A percentile compares a stretch with the other conserved stretches of the same genome.
phyloP scores from a whole-genome alignment of 73 alveolate species.

The Diophrys sp. region DNA sequence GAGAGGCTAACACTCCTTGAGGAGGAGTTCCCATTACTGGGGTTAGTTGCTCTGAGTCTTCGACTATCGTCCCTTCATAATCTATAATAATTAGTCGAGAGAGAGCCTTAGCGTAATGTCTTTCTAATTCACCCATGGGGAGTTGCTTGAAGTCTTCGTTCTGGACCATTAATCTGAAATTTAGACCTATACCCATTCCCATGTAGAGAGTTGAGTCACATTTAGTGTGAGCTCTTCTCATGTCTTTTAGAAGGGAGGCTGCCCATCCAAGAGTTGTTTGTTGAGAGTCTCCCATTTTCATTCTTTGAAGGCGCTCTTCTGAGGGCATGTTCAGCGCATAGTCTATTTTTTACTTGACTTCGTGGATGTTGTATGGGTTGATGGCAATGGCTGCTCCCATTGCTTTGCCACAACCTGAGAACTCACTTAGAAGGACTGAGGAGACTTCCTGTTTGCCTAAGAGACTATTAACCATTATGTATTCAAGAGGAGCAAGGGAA shows the following conservation, averaged over 20 bases:
- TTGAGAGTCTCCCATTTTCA: conserved; percentile 17
- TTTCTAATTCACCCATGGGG: conserved; percentile 1
- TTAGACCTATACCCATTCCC: conserved; percentile 40
- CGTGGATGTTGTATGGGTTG: conserved; percentile 66
- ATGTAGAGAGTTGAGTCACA: conserved; percentile 13
- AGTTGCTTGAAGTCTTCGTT: conserved; percentile 23
- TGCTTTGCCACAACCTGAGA: conserved; percentile 72
- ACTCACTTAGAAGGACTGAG: conserved; percentile 59
- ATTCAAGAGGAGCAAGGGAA: conserved; percentile 69
- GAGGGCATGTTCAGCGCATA: conserved; percentile 52
- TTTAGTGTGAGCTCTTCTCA: conserved; percentile 53
- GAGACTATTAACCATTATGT: conserved; percentile 44
- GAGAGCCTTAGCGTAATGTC: conserved; percentile 5
- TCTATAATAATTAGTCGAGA: conserved; percentile 28
- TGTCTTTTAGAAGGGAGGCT: conserved; percentile 61
- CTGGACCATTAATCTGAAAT: conserved; percentile 19
- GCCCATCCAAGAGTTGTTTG: conserved; percentile 64
- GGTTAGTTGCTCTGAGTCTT: conserved; percentile 17
- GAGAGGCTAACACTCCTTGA: conserved; percentile 10
- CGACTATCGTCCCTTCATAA: conserved; percentile 19
- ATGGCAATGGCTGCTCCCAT: conserved; percentile 46
- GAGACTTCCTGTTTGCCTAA: conserved; percentile 19
- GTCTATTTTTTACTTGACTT: conserved; percentile 47
- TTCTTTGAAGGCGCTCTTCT: conserved; percentile 30
- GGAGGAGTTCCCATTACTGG: too few relatives aligned